Percentiles rank a stretch among this genome's conserved stretches.
These are phyloP conservation scores for Nigrospora sphaerica DNA, from an alignment of 2,329 filamentous ascomycete genomes.

Conservation along the genomic window DNA sequence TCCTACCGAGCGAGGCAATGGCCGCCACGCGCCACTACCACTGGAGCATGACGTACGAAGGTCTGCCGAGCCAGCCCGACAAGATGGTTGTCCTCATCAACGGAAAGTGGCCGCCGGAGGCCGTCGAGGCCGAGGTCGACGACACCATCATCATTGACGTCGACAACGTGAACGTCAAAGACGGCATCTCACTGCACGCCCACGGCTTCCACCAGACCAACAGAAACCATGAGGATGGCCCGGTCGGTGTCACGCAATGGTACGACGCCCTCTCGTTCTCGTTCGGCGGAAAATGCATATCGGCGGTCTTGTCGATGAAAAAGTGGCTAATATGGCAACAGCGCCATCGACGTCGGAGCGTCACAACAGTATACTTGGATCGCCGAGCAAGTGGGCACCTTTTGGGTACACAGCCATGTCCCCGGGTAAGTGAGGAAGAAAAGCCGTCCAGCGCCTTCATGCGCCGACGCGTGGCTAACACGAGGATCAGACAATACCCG, in stretches of 20 bases:
- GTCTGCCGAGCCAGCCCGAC: background rate
- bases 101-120: background rate
- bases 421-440: background rate
- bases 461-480: background rate
- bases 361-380: background rate
- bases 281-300: no score
- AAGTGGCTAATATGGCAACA: no score
- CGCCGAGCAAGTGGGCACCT: background rate
- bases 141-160: background rate
- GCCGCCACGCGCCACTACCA: background rate
- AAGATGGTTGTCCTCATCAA: conserved; percentile 1
- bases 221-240: background rate
- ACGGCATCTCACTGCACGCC: background rate
- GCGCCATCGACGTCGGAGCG: no score
- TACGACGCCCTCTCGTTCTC: background rate
- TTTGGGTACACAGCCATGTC: conserved; percentile 1
- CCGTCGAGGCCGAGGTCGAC: conserved; percentile 1
- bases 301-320: no score
- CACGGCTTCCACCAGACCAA: conserved; percentile 1
- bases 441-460: background rate
- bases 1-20: background rate
- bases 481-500: background rate
- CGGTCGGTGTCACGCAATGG: conserved; percentile 1
- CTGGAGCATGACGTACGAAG: conserved; percentile 1
- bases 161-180: background rate